These are phyloP conservation scores for Breviolum minutum DNA, from an alignment of 73 alveolate species.

Conservation along the genomic window DNA sequence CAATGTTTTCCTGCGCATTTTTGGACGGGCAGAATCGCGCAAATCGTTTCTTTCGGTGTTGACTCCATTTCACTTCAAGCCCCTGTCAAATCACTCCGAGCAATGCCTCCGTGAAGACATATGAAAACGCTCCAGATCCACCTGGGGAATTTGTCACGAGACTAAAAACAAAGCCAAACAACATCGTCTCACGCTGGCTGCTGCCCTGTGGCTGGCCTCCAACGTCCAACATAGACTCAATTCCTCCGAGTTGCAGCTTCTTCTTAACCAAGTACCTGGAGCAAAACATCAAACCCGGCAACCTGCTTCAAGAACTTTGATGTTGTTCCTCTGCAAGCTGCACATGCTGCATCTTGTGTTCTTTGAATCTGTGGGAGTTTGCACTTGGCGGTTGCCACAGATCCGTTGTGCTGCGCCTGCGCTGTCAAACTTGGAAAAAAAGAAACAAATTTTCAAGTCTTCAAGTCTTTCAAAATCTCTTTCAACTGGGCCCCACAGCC, in stretches of 20 bases:
- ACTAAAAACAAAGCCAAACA: neutral
- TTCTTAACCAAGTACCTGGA: conserved; percentile 80
- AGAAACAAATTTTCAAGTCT: too few species aligned
- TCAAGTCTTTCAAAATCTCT: too few species aligned
- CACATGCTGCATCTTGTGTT: neutral
- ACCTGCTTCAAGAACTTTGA: neutral
- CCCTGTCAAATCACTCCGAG: neutral
- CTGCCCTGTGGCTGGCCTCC: conserved; percentile 31
- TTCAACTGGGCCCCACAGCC: too few species aligned
- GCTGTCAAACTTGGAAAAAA: neutral
- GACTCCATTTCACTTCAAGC: too few species aligned
- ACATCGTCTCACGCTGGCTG: neutral
- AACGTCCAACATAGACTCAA: conserved; percentile 79
- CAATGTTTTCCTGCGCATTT: too few species aligned
- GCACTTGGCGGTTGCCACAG: conserved; percentile 94
- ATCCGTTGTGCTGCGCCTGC: conserved; percentile 95
- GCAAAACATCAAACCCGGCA: neutral
- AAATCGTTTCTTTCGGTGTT: too few species aligned
- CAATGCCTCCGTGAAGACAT: conserved; percentile 78
- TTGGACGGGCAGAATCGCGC: too few species aligned
- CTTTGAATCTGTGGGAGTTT: neutral
- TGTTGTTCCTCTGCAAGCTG: neutral
- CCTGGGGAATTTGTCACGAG: conserved; percentile 4
- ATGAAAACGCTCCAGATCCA: conserved; percentile 82
- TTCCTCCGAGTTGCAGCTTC: conserved; percentile 80